Conservation (phyloP, 2,329 filamentous ascomycete genomes). For the Clarireedia sp. region DNA sequence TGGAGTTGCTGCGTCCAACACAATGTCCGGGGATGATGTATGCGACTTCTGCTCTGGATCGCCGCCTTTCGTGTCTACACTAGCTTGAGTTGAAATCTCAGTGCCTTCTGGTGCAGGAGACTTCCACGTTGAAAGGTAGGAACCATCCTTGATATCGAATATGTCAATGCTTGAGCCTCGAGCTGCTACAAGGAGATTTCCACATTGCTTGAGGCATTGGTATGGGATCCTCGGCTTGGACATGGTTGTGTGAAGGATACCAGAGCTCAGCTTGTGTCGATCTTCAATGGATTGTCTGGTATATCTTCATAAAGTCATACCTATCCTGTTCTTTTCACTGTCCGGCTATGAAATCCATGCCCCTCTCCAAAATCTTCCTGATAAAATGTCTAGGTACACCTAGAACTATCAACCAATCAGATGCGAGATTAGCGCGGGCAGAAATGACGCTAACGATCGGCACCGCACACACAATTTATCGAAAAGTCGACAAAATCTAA, state of each 20-base stretch:
- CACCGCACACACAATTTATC: conserved; percentile 11
- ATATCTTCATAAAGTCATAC: neutral
- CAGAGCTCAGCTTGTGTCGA: no score
- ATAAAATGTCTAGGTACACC: no score
- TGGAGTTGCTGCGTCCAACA: conserved; percentile 11
- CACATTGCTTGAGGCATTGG: conserved; percentile 49
- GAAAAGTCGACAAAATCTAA: neutral
- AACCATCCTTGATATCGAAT: conserved; percentile 51
- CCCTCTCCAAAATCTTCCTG: no score
- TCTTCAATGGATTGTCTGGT: neutral
- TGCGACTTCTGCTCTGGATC: neutral
- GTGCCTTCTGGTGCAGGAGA: conserved; percentile 17
- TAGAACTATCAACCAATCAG: neutral
- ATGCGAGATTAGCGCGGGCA: neutral
- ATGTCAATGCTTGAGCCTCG: conserved; percentile 65
- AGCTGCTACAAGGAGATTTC: conserved; percentile 61
- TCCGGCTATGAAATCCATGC: no score
- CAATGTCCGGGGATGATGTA: neutral
- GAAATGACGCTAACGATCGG: conserved; percentile 1
- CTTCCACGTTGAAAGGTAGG: conserved; percentile 42
- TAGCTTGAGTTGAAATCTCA: neutral
- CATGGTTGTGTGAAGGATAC: conserved; percentile 1
- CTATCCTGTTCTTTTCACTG: no score
- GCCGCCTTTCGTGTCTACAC: neutral
- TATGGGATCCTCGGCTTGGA: conserved; percentile 49